phyloP scores from a whole-genome alignment of 192 early-diverging fungal genomes.

The Physocladia obscura region DNA sequence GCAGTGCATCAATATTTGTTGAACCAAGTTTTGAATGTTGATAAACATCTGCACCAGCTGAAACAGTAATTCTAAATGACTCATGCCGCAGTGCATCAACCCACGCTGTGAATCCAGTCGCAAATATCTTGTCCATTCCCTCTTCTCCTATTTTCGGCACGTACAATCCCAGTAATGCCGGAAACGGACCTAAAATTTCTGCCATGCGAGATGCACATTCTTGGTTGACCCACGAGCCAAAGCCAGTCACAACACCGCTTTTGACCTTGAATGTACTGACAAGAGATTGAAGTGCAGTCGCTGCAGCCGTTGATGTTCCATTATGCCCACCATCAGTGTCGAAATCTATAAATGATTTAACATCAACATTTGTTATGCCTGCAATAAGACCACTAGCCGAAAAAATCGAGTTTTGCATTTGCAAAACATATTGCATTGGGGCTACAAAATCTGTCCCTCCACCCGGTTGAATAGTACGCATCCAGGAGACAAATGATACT shows the following conservation, averaged over 20 bases:
- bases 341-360: conserved; percentile 19
- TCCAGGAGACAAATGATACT: background rate
- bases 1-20: background rate
- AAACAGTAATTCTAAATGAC: background rate
- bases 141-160: conserved; percentile 16
- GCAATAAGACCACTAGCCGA: background rate
- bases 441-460: conserved; percentile 5
- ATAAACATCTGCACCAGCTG: background rate
- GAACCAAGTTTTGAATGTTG: background rate
- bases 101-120: conserved; percentile 11
- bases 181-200: conserved; percentile 2
- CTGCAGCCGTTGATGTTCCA: background rate
- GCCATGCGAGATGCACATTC: conserved; percentile 6
- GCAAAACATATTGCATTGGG: background rate
- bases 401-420: background rate
- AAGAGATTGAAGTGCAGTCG: background rate
- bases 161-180: conserved; percentile 2
- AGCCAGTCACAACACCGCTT: conserved; percentile 15
- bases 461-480: background rate
- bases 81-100: conserved; percentile 6
- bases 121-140: conserved; percentile 14
- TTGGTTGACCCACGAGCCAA: conserved; percentile 12
- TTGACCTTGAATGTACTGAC: background rate
- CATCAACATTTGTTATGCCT: background rate
- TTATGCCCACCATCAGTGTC: conserved; percentile 27